These are phyloP conservation scores for Protea cynaroides DNA, from an alignment of 164 flowering plant species.

Conservation along the genomic window DNA sequence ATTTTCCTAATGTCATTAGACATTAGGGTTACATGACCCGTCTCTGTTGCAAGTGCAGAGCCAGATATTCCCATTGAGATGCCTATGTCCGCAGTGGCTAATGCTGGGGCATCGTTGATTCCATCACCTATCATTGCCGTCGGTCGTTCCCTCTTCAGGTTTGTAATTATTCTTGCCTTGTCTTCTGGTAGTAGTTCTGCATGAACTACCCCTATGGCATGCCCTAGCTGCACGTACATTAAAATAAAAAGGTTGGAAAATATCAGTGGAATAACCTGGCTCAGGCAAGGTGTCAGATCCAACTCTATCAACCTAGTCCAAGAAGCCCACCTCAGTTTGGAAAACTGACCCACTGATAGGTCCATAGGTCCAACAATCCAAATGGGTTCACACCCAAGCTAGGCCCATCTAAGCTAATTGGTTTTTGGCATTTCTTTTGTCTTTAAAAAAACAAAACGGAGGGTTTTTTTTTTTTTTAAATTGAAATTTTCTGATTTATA, in stretches of 20 bases:
- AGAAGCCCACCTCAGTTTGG: too few species aligned
- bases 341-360: too few species aligned
- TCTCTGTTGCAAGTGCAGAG: conserved; percentile 82
- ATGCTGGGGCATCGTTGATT: conserved; percentile 86
- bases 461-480: too few species aligned
- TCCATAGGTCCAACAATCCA: too few species aligned
- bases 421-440: too few species aligned
- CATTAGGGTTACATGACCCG: conserved; percentile 80
- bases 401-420: too few species aligned
- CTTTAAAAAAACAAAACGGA: too few species aligned
- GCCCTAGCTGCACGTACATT: conserved; percentile 44
- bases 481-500: too few species aligned
- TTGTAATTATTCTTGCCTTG: conserved; percentile 53
- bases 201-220: conserved; percentile 55
- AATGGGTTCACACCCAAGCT: too few species aligned
- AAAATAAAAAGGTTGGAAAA: background rate
- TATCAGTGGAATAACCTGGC: background rate
- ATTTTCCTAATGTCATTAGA: conserved; percentile 76
- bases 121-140: conserved; percentile 95
- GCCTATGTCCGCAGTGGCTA: conserved; percentile 85
- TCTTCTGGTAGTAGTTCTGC: conserved; percentile 89
- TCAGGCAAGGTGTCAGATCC: too few species aligned
- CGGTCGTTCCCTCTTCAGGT: conserved; percentile 47
- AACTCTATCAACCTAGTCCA: too few species aligned
- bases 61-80: conserved; percentile 96